Percentiles rank a stretch among this genome's conserved stretches.
Evolutionary conservation across 2,329 filamentous ascomycete species (phyloP).

Genomic region (Fusarium aywerte): DNA sequence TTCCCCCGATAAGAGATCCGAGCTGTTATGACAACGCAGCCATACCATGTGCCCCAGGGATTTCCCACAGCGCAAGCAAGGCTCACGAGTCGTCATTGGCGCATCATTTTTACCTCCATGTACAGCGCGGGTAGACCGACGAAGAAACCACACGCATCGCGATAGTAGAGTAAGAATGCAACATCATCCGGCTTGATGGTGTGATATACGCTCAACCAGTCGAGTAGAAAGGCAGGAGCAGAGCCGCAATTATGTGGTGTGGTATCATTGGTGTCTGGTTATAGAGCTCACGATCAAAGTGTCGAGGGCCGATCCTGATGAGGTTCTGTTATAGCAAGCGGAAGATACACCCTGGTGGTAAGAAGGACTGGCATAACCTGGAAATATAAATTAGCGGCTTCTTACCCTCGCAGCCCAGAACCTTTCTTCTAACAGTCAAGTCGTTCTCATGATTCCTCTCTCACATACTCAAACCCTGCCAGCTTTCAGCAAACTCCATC

Average conservation of each 20-base stretch:
- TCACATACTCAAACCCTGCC: not conserved
- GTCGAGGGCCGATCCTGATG: constrained; percentile 15
- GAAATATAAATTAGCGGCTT: constrained; percentile 32
- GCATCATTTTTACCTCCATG: constrained; percentile 23
- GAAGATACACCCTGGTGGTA: constrained; percentile 11
- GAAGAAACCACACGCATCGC: constrained; percentile 17
- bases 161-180: constrained; percentile 18
- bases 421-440: not conserved
- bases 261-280: constrained; percentile 42
- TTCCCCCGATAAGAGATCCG: constrained; percentile 27
- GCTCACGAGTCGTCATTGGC: constrained; percentile 35
- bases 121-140: constrained; percentile 19
- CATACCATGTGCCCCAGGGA: constrained; percentile 39
- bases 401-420: not conserved
- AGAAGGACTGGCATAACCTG: constrained; percentile 3
- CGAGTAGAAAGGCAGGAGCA: constrained; percentile 17
- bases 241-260: constrained; percentile 47
- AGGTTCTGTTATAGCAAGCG: constrained; percentile 14
- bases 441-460: not conserved
- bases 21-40: constrained; percentile 26
- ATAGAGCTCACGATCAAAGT: constrained; percentile 31
- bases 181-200: constrained; percentile 32
- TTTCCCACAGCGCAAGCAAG: constrained; percentile 25
- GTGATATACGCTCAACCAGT: constrained; percentile 30
- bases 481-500: not conserved